phyloP scores from a whole-genome alignment of 1,284 basidiomycete genomes.

The Somion occarium region DNA sequence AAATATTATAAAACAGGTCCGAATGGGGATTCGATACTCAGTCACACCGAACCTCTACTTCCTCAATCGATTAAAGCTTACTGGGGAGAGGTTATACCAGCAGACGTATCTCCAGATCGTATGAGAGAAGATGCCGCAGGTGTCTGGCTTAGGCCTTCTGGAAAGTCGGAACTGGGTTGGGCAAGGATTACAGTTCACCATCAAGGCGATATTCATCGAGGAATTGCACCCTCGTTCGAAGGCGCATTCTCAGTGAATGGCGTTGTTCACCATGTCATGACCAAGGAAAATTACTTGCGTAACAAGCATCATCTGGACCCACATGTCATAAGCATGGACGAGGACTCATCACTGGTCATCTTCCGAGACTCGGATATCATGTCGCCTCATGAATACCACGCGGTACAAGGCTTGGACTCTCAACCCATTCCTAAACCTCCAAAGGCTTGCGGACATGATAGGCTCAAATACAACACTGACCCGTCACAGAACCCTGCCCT shows the following conservation, averaged over 20 bases:
- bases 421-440: slow-evolving; percentile 21
- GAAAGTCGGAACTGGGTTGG: slow-evolving; percentile 52
- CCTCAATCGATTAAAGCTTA: slow-evolving; percentile 58
- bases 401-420: slow-evolving; percentile 18
- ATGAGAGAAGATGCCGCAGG: slow-evolving; percentile 58
- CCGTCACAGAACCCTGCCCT: slow-evolving; percentile 52
- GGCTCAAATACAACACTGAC: slow-evolving; percentile 62
- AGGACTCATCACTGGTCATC: slow-evolving; percentile 57
- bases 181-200: slow-evolving; percentile 70
- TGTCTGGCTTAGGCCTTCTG: slow-evolving; percentile 38
- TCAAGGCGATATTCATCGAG: slow-evolving; percentile 47
- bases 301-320: slow-evolving; percentile 58
- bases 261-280: slow-evolving; percentile 70
- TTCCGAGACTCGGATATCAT: slow-evolving; percentile 68
- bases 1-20: slow-evolving; percentile 48
- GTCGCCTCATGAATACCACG: slow-evolving; percentile 43
- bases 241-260: slow-evolving; percentile 73
- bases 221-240: slow-evolving; percentile 59
- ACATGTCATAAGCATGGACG: slow-evolving; percentile 34
- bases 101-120: slow-evolving; percentile 42
- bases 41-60: slow-evolving; percentile 47
- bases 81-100: slow-evolving; percentile 63
- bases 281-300: slow-evolving; percentile 66
- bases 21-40: slow-evolving; percentile 41
- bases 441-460: slow-evolving; percentile 65